A percentile compares a stretch with the other conserved stretches of the same genome.
Conservation (phyloP, 2,329 filamentous ascomycete species). For the Botrytis medusae region DNA sequence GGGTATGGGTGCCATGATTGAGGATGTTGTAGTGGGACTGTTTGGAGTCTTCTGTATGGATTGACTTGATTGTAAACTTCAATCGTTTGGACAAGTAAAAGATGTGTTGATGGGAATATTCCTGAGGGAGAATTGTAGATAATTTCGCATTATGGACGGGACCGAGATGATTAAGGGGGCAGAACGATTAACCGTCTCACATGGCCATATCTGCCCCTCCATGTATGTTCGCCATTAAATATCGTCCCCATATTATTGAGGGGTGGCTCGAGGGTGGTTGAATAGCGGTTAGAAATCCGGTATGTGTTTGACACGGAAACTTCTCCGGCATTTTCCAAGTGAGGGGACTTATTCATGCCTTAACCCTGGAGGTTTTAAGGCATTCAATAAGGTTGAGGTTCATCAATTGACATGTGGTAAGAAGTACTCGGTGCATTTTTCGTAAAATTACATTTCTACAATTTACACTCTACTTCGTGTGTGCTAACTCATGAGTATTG, state of each 20-base stretch:
- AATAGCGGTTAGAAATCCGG: constrained; percentile 5
- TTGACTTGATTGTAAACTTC: neutral
- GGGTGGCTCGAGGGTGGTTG: neutral
- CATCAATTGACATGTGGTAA: neutral
- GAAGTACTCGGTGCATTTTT: neutral
- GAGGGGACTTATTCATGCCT: neutral
- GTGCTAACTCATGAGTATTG: neutral
- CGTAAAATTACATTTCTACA: neutral
- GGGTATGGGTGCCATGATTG: constrained; percentile 39
- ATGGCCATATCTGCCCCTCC: constrained; percentile 17
- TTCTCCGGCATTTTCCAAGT: constrained; percentile 3
- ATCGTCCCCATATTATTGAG: constrained; percentile 8
- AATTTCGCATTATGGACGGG: neutral
- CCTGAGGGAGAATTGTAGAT: neutral
- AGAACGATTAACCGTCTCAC: constrained; percentile 21
- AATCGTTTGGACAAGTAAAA: neutral
- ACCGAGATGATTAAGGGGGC: neutral
- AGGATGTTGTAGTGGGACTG: neutral
- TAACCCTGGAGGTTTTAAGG: neutral
- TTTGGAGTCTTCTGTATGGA: neutral
- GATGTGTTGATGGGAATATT: neutral
- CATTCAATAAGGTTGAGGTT: neutral
- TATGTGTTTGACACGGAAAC: constrained; percentile 3
- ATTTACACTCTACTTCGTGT: neutral
- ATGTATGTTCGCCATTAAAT: neutral